Evolutionary conservation across 805 yeast species (phyloP).

Genomic region (Babjeviella inositovora): DNA sequence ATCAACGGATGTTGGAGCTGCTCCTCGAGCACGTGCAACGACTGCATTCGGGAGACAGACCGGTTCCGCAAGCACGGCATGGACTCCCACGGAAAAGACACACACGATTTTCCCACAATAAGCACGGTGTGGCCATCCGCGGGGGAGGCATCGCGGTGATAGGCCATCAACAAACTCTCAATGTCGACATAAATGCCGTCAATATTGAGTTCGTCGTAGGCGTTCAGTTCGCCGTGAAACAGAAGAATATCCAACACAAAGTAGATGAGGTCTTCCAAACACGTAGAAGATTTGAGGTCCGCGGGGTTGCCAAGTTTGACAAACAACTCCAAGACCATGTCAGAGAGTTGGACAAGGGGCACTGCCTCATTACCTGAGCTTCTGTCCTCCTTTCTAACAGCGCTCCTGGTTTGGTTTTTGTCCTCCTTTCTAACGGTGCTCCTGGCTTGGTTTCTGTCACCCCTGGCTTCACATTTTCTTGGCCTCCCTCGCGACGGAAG

Average conservation of each 20-base stretch:
- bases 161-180: conserved; percentile 24
- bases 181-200: conserved; percentile 35
- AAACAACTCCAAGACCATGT: conserved; percentile 31
- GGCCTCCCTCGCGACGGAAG: conserved; percentile 27
- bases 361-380: not conserved
- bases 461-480: conserved; percentile 5
- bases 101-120: conserved; percentile 50
- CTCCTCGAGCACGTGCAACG: conserved; percentile 26
- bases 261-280: conserved; percentile 47
- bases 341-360: conserved; percentile 18
- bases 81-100: conserved; percentile 85
- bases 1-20: conserved; percentile 10
- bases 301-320: conserved; percentile 24
- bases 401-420: conserved; percentile 1
- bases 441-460: conserved; percentile 1
- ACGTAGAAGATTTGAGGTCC: conserved; percentile 12
- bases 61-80: conserved; percentile 31
- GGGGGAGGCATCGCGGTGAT: conserved; percentile 4
- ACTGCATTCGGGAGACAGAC: conserved; percentile 68
- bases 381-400: conserved; percentile 1
- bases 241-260: conserved; percentile 43
- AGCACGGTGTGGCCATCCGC: conserved; percentile 42
- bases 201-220: conserved; percentile 50
- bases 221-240: conserved; percentile 48
- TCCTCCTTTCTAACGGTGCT: conserved; percentile 7